phyloP scores from a whole-genome alignment of 257 asterid species.

The Petunia secreta region DNA sequence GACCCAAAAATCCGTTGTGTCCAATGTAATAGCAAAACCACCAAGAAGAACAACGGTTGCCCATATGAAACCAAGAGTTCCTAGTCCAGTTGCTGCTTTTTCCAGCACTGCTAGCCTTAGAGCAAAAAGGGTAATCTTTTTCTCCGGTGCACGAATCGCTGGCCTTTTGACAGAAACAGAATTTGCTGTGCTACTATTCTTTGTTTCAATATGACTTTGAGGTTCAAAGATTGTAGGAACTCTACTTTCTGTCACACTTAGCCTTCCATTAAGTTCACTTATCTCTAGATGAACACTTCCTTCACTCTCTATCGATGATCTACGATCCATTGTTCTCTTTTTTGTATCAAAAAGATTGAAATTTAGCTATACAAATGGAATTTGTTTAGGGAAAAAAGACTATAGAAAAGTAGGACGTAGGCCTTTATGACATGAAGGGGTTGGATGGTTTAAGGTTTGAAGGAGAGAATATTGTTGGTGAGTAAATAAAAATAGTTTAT shows the following conservation, averaged over 20 bases:
- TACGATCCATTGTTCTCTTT: conserved; percentile 47
- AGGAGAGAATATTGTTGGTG: conserved; percentile 6
- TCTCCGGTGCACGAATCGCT: conserved; percentile 70
- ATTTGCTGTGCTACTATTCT: conserved; percentile 40
- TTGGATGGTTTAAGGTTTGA: conserved; percentile 1
- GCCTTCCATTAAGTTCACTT: conserved; percentile 37
- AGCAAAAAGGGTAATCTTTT: conserved; percentile 83
- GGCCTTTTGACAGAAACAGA: conserved; percentile 33
- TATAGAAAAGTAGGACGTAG: background rate
- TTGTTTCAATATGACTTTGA: conserved; percentile 43
- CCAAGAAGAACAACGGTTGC: conserved; percentile 97
- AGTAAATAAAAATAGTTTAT: background rate
- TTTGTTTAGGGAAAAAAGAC: background rate
- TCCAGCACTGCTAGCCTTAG: conserved; percentile 89
- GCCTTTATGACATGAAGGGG: background rate
- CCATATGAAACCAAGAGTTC: conserved; percentile 93
- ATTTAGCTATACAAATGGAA: background rate
- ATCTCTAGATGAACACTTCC: conserved; percentile 66
- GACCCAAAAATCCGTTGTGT: conserved; percentile 89
- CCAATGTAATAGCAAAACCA: conserved; percentile 83
- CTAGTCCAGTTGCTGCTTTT: conserved; percentile 80
- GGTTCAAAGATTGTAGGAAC: conserved; percentile 54
- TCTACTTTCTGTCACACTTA: conserved; percentile 36
- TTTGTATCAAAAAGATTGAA: conserved; percentile 6
- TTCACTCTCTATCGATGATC: conserved; percentile 49